A percentile compares a stretch with the other conserved stretches of the same genome.
Conservation (phyloP, 2,329 filamentous ascomycete genomes). For the Emericellopsis atlantica region DNA sequence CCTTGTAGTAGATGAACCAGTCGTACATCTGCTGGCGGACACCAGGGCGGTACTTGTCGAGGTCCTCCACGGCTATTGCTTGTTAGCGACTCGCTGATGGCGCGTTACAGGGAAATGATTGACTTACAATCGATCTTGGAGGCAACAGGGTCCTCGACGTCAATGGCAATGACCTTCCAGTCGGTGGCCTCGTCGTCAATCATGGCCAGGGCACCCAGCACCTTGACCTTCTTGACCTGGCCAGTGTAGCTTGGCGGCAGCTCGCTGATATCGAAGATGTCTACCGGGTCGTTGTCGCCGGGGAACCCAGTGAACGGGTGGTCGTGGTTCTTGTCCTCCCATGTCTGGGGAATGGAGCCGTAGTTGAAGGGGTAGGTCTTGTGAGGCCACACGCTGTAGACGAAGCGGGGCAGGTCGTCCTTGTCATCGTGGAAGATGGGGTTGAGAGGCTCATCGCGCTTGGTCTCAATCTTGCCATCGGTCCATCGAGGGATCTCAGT, state of each 20-base stretch:
- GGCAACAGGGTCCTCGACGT: constrained; percentile 23
- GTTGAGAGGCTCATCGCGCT: constrained; percentile 24
- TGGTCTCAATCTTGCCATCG: constrained; percentile 25
- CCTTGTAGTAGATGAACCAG: constrained; percentile 29
- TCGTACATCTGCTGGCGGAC: constrained; percentile 19
- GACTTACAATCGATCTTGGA: constrained; percentile 17
- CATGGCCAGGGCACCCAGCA: constrained; percentile 24
- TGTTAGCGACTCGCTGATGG: constrained; percentile 5
- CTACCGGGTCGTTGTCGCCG: constrained; percentile 29
- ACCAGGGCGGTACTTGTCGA: constrained; percentile 24
- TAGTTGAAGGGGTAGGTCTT: constrained; percentile 29
- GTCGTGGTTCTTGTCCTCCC: constrained; percentile 27
- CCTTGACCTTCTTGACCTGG: constrained; percentile 27
- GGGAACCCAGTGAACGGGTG: constrained; percentile 21
- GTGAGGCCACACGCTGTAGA: constrained; percentile 28
- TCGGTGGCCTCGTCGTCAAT: constrained; percentile 23
- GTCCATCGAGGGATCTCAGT: constrained; percentile 29
- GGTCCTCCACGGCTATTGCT: constrained; percentile 16
- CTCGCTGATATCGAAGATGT: constrained; percentile 23
- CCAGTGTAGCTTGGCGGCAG: constrained; percentile 20
- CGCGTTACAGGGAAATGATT: fast-evolving
- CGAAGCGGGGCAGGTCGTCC: constrained; percentile 20
- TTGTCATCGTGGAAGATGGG: constrained; percentile 28
- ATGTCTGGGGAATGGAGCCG: constrained; percentile 29
- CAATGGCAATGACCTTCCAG: constrained; percentile 26